Evolutionary conservation across 2,329 filamentous ascomycete genomes (phyloP).

Genomic region (Neonectria sp.): DNA sequence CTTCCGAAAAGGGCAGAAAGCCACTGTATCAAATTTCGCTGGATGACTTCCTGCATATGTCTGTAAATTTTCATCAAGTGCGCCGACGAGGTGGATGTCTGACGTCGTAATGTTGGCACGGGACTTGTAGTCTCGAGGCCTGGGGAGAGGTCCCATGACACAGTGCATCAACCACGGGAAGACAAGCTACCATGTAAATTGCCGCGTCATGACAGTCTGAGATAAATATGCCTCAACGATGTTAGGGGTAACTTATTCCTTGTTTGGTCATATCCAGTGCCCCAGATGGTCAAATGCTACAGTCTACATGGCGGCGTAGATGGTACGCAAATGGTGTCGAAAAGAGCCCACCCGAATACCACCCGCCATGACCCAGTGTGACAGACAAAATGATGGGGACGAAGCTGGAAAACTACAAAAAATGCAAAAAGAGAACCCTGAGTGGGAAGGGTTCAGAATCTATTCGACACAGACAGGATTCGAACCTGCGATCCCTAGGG

Average conservation of each 20-base stretch:
- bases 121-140: conserved; percentile 24
- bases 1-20: too few species aligned
- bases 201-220: neutral
- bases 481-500: conserved; percentile 16
- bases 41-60: neutral
- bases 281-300: neutral
- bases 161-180: neutral
- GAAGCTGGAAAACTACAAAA: neutral
- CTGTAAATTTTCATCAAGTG: neutral
- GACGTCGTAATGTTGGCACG: conserved; percentile 32
- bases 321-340: neutral
- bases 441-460: neutral
- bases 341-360: neutral
- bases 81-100: conserved; percentile 9
- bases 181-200: neutral
- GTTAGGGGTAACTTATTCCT: neutral
- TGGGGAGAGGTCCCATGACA: conserved; percentile 32
- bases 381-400: neutral
- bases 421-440: neutral
- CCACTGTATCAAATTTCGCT: neutral
- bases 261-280: neutral
- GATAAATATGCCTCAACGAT: neutral
- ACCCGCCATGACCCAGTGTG: neutral
- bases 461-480: conserved; percentile 10
- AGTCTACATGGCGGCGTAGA: neutral